phyloP scores from a whole-genome alignment of 306 rosid genomes.

The Sophora flavescens region DNA sequence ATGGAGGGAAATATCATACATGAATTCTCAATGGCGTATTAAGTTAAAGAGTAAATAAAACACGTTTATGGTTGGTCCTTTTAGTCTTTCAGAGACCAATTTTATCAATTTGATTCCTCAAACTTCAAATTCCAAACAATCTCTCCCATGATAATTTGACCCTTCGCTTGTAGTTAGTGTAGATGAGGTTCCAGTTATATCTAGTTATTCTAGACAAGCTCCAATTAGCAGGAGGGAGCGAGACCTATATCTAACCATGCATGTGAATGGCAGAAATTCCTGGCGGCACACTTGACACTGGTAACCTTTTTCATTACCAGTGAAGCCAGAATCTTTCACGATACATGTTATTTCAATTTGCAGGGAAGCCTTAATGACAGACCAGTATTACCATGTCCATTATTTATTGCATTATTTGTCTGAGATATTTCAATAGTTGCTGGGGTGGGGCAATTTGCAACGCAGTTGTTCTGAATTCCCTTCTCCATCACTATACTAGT shows the following conservation, averaged over 20 bases:
- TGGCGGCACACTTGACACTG: conserved; percentile 11
- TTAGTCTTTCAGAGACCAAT: too few relatives aligned
- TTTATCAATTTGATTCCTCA: neutral
- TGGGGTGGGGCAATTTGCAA: conserved; percentile 51
- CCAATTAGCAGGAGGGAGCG: conserved; percentile 26
- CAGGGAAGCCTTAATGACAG: conserved; percentile 48
- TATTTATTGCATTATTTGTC: conserved; percentile 44
- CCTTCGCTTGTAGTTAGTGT: neutral
- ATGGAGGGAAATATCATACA: too few relatives aligned
- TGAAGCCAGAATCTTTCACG: conserved; percentile 13
- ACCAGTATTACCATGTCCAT: conserved; percentile 44
- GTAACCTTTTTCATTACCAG: conserved; percentile 29
- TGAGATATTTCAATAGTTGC: conserved; percentile 42
- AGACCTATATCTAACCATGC: conserved; percentile 26
- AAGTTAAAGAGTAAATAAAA: neutral
- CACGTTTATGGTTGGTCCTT: neutral
- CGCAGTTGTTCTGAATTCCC: conserved; percentile 47
- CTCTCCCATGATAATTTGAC: neutral
- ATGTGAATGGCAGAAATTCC: conserved; percentile 25
- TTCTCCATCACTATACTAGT: conserved; percentile 38
- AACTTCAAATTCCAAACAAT: neutral
- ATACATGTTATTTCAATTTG: conserved; percentile 29
- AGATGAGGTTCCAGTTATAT: conserved; percentile 27
- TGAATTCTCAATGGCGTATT: neutral
- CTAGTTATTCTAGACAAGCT: conserved; percentile 32